Conservation (phyloP, 2,329 filamentous ascomycete genomes). For the Xylaria sp. region DNA sequence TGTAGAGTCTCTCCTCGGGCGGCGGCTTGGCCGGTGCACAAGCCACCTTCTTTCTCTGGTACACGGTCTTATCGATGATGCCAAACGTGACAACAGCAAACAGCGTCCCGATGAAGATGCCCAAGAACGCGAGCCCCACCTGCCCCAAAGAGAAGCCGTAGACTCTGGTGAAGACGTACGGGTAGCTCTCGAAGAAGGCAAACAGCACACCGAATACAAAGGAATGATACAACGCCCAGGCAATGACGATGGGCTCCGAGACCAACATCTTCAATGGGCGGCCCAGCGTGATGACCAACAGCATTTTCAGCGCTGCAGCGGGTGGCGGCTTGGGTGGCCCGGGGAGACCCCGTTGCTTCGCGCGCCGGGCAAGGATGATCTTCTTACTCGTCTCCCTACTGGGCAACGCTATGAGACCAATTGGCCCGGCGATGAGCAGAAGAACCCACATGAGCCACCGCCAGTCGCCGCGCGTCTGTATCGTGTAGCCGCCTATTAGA, state of each 20-base stretch:
- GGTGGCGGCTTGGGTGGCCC: slow-evolving; percentile 35
- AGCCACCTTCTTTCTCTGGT: slow-evolving; percentile 43
- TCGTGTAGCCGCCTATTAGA: slow-evolving; percentile 54
- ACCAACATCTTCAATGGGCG: slow-evolving; percentile 62
- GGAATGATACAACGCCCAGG: slow-evolving; percentile 55
- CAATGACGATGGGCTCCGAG: slow-evolving; percentile 66
- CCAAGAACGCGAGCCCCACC: slow-evolving; percentile 50
- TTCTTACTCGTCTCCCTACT: slow-evolving; percentile 63
- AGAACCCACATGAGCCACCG: slow-evolving; percentile 58
- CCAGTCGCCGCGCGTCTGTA: slow-evolving; percentile 50
- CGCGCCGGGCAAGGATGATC: slow-evolving; percentile 47
- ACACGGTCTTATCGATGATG: slow-evolving; percentile 49
- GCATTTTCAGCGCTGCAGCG: slow-evolving; percentile 36
- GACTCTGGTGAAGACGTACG: slow-evolving; percentile 51
- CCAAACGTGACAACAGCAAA: slow-evolving; percentile 50
- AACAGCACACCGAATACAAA: slow-evolving; percentile 58
- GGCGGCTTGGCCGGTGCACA: slow-evolving; percentile 45
- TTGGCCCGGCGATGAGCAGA: slow-evolving; percentile 50
- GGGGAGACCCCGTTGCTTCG: slow-evolving; percentile 42
- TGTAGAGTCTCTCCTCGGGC: slow-evolving; percentile 62
- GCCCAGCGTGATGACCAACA: slow-evolving; percentile 50
- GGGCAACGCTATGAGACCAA: slow-evolving; percentile 44
- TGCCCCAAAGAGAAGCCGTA: slow-evolving; percentile 52
- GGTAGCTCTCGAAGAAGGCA: slow-evolving; percentile 56
- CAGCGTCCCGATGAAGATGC: slow-evolving; percentile 51